These are phyloP conservation scores for Lasiosphaeria miniovina DNA, from an alignment of 495 filamentous ascomycete species.

Conservation along the genomic window DNA sequence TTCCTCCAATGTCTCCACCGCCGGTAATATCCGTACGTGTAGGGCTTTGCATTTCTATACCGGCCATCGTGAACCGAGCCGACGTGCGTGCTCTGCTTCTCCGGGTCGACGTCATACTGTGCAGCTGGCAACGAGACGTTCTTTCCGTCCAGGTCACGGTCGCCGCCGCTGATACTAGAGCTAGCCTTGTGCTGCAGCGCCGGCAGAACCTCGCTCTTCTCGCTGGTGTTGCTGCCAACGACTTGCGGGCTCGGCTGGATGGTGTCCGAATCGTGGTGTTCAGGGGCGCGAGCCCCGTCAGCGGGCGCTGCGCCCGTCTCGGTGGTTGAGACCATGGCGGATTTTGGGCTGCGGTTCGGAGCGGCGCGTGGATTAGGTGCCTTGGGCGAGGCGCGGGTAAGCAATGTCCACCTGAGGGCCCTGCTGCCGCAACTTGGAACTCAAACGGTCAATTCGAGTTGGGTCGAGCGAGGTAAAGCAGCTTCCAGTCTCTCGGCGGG, in stretches of 20 bases:
- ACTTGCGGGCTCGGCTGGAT: too few species aligned
- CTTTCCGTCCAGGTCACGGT: constrained; percentile 13
- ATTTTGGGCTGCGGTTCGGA: too few species aligned
- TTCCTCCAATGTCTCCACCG: constrained; percentile 16
- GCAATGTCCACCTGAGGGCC: too few species aligned
- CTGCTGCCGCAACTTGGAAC: too few species aligned
- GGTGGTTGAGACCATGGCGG: too few species aligned
- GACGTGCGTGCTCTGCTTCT: constrained; percentile 26
- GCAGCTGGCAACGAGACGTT: constrained; percentile 5
- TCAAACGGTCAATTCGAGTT: too few species aligned
- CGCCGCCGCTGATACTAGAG: constrained; percentile 9
- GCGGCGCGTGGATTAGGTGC: too few species aligned
- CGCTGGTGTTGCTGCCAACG: background rate
- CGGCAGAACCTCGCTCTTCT: constrained; percentile 13
- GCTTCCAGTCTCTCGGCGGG: background rate
- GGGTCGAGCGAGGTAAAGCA: background rate
- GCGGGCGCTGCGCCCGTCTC: too few species aligned
- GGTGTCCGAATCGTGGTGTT: too few species aligned
- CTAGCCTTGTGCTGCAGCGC: constrained; percentile 8
- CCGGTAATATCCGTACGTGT: background rate
- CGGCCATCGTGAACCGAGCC: constrained; percentile 19
- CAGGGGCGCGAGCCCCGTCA: too few species aligned
- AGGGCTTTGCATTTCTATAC: background rate
- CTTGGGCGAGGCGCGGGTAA: too few species aligned
- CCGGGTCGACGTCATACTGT: constrained; percentile 22